Percentiles rank a stretch among this genome's conserved stretches.
Conservation (phyloP, 306 rosid genomes). For the Betula pendula region DNA sequence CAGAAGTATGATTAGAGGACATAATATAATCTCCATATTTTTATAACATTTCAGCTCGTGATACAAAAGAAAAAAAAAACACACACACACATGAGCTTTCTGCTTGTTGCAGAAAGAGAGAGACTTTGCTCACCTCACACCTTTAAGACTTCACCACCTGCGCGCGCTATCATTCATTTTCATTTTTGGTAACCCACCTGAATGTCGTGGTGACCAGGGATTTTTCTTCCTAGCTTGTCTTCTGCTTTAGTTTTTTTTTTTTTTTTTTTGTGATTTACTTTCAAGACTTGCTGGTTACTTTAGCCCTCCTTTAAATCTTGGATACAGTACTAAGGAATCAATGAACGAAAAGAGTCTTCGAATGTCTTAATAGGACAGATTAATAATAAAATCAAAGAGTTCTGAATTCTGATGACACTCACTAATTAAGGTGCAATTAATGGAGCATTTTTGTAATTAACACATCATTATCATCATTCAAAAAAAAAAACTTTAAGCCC, state of each 20-base stretch:
- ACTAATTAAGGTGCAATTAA: background rate
- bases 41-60: slow-evolving; percentile 22
- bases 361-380: no score
- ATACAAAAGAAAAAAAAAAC: background rate
- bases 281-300: background rate
- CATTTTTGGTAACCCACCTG: slow-evolving; percentile 21
- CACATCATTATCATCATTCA: background rate
- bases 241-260: no score
- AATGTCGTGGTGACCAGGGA: background rate
- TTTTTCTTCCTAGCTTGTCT: slow-evolving; percentile 3
- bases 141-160: background rate
- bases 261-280: no score
- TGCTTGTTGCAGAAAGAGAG: slow-evolving; percentile 1
- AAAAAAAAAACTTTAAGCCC: background rate
- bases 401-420: background rate
- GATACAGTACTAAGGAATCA: background rate
- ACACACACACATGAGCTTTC: background rate
- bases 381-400: no score
- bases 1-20: slow-evolving; percentile 11
- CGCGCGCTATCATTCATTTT: background rate
- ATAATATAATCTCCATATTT: background rate
- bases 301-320: background rate
- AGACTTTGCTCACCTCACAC: slow-evolving; percentile 18
- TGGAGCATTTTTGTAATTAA: background rate
- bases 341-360: background rate